Evolutionary conservation across 352 stramenopile genomes (phyloP), one percentile per base, ranked within the genome.

Genomic region (Globisporangium barbulae): DNA sequence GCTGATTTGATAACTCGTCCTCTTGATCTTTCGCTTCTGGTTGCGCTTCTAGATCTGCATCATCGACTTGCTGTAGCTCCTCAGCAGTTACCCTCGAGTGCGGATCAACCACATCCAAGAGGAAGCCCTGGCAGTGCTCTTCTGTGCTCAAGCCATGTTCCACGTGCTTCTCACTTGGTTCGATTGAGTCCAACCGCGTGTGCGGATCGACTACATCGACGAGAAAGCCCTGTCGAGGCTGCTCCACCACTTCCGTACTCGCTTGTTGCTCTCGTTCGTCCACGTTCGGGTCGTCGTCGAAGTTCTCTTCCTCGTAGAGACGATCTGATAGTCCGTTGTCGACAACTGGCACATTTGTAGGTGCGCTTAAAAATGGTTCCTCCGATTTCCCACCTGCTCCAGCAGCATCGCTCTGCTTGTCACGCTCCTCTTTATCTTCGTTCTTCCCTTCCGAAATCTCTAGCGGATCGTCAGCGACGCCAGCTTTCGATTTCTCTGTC

Each of bases 281-380:
- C 31, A 61, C 63, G 17, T 61, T 59, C 7, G 50, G 58, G 50
- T 35, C 63, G 9, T 58, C 66, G 39, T 81, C 65, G 48, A 83
- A 83, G 17, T 73, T 57, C 8, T 80, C 70, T 5, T 77, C 65
- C 12, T 78, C 72, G 22, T 80, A 64, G 1, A 53, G 37, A 21
- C 57, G 45, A 2, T 61, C 42, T 8, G 55, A 39, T 10, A 22
- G 28, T 19, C 19, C 39, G 17, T 8, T 60, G 15, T 2, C 17
- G 4, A 31, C 48, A 52, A 17, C 28, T 57, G 21, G 21, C 31
- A 8, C 13, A 6, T 3, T 15, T 33, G 9, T 44, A 17, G 31
- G 3, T 4, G n/a, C n/a, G 7, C 31, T 58, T 10, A 6, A 25
- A 47, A 17, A 35, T 8, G 22, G 10, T 10, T 22, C 4, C 6